Base-by-base conservation (phyloP, 495 filamentous ascomycete species). In the Annulohypoxylon stygium region DNA sequence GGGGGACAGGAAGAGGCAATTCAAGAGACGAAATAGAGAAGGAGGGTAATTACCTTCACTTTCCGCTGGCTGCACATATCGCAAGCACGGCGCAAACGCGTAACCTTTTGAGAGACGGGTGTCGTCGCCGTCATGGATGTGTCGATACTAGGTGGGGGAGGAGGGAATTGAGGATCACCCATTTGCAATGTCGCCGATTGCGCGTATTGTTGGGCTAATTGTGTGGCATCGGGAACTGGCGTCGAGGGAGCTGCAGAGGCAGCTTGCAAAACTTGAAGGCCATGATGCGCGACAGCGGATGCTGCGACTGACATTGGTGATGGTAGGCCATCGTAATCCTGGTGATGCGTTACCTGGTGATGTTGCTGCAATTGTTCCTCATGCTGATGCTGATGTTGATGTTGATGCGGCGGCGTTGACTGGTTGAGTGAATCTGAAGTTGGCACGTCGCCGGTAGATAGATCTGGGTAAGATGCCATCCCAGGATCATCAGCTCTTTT, bases 51-150 rank as follows among this genome's bases (percentile, higher is more conserved):
- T 78, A 93, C 92, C 88, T 95, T 96, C 30, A 96, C 92, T 77
- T 96, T 96, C 36, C 93, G 89, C 72, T 91, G 88, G 74, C 91
- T 94, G 80, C 93, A 96, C 81, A 91, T 90, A 79, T 96, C 93
- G 79, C 93, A 96, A 20, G 93, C 93, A 77, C 93, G 92, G 50
- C 90, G 89, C 61, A 95, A 82, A 61, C 93, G 84, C 48, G 86
- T 89, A 1, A 79, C 74, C 65, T 81, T 81, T 16, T 78, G 72
- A 5, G 75, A 69, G 2, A 64, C 50, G 16, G 65, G 65, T 2
- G 57, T 26, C 18, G 12, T 30, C 30, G 30, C n/a, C 0, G 65
- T 3, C 1, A 60, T 34, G 4, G 65, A 63, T 1, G 65, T 7
- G 0, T 57, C 16, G 0, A 66, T 33, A 23, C 20, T 23, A 11